These are phyloP conservation scores for Angomonas ambiguus DNA, from an alignment of 208 protist species.

Conservation along the genomic window DNA sequence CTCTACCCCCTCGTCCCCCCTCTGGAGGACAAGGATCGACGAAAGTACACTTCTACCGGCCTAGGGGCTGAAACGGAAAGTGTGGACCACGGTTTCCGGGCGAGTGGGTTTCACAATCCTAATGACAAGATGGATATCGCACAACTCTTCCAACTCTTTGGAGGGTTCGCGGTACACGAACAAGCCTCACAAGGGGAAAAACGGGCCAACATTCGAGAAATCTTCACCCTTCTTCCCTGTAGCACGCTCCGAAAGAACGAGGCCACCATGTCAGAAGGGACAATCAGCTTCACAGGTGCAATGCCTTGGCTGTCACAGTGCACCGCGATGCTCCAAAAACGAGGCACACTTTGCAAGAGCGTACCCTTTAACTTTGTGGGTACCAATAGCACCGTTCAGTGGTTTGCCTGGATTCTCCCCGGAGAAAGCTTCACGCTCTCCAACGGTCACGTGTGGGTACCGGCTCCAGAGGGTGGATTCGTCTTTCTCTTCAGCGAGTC, in stretches of 20 bases:
- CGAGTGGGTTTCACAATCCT: conserved; percentile 7
- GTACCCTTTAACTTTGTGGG: conserved; percentile 57
- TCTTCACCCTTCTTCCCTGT: conserved; percentile 57
- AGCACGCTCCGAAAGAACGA: conserved; percentile 43
- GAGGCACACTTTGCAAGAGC: conserved; percentile 38
- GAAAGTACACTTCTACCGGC: conserved; percentile 26
- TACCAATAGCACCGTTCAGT: conserved; percentile 29
- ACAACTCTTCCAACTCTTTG: conserved; percentile 63
- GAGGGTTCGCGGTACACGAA: conserved; percentile 61
- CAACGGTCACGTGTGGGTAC: conserved; percentile 43
- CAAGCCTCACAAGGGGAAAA: conserved; percentile 2
- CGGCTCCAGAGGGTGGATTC: conserved; percentile 56
- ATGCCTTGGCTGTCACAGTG: conserved; percentile 73
- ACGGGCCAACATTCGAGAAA: conserved; percentile 27
- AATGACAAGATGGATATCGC: conserved; percentile 23
- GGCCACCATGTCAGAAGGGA: conserved; percentile 18
- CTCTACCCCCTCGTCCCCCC: conserved; percentile 44
- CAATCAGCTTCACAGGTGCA: conserved; percentile 54
- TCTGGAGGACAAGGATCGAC: conserved; percentile 35
- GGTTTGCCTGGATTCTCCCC: conserved; percentile 74
- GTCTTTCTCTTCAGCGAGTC: conserved; percentile 73
- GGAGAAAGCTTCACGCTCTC: conserved; percentile 54
- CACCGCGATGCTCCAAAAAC: conserved; percentile 47
- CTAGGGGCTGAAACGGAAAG: conserved; percentile 15
- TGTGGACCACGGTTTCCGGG: conserved; percentile 6